Percentiles rank a stretch among this genome's conserved stretches.
Evolutionary conservation across 1,284 basidiomycete species (phyloP).

Genomic region (Naganishia albida): DNA sequence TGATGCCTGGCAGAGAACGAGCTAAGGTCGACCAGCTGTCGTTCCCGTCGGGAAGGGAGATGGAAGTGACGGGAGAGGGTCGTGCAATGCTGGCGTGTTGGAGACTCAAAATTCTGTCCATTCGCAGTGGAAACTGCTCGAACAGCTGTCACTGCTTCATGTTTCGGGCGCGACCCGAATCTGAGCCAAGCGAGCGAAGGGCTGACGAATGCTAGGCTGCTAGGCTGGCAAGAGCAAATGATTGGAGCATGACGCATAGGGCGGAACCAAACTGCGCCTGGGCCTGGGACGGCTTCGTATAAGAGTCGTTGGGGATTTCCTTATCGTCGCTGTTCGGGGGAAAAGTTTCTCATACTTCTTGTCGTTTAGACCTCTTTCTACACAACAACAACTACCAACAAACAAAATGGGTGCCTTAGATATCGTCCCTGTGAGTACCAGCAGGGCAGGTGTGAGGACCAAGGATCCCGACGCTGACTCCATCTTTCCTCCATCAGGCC

Average conservation of each 20-base stretch:
- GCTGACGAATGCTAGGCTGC: background rate
- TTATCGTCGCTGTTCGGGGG: slow-evolving; percentile 1
- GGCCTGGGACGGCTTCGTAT: slow-evolving; percentile 6
- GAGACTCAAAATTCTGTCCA: too few relatives aligned
- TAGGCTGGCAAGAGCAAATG: slow-evolving; percentile 7
- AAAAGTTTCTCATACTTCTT: background rate
- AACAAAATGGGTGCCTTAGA: slow-evolving; percentile 45
- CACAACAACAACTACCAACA: slow-evolving; percentile 12
- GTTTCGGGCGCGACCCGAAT: slow-evolving; percentile 19
- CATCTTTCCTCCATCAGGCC: slow-evolving; percentile 59
- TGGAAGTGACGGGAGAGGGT: too few relatives aligned
- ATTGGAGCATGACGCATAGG: slow-evolving; percentile 15
- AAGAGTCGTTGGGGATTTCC: slow-evolving; percentile 11
- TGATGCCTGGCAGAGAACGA: background rate
- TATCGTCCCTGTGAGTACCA: slow-evolving; percentile 48
- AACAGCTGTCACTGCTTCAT: slow-evolving; percentile 6
- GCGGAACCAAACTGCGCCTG: slow-evolving; percentile 13
- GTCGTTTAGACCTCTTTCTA: slow-evolving; percentile 16
- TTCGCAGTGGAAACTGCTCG: slow-evolving; percentile 18
- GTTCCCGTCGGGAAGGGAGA: too few relatives aligned
- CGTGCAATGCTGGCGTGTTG: too few relatives aligned
- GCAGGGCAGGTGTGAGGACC: too few relatives aligned
- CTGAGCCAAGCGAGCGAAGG: slow-evolving; percentile 9
- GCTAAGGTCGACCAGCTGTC: too few relatives aligned
- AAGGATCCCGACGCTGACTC: background rate